Conservation (phyloP, 139 green algal species). For the Astrephomene gubernaculifera region DNA sequence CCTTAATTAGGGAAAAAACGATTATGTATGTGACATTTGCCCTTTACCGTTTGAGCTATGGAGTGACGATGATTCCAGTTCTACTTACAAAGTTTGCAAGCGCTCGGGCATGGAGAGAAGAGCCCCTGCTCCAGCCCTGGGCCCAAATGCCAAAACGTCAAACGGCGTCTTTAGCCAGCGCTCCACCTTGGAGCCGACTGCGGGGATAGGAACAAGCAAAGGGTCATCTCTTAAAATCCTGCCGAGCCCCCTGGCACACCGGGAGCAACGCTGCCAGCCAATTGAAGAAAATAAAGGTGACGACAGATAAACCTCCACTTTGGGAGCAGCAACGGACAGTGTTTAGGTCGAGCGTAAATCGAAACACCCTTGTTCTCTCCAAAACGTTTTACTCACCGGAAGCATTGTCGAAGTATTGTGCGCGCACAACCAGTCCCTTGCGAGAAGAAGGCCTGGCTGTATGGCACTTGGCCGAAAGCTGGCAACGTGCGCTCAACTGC, state of each 20-base stretch:
- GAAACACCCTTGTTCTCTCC: too few relatives aligned
- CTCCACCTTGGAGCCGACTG: slow-evolving; percentile 53
- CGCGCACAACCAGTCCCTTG: slow-evolving; percentile 1
- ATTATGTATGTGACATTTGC: background rate
- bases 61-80: background rate
- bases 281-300: background rate
- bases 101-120: slow-evolving; percentile 62
- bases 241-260: too few relatives aligned
- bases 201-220: background rate
- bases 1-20: background rate
- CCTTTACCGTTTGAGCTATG: background rate
- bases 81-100: slow-evolving; percentile 60
- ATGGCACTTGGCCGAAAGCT: background rate
- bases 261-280: too few relatives aligned
- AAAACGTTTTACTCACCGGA: background rate
- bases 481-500: background rate
- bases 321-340: background rate
- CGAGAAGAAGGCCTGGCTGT: background rate
- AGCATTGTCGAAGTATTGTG: slow-evolving; percentile 12
- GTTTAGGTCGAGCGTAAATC: too few relatives aligned
- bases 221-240: too few relatives aligned
- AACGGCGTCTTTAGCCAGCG: slow-evolving; percentile 66
- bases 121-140: slow-evolving; percentile 63
- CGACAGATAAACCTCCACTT: background rate
- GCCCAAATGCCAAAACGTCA: slow-evolving; percentile 65